Conservation (phyloP, 2,329 filamentous ascomycete genomes). For the Fusarium sp. region DNA sequence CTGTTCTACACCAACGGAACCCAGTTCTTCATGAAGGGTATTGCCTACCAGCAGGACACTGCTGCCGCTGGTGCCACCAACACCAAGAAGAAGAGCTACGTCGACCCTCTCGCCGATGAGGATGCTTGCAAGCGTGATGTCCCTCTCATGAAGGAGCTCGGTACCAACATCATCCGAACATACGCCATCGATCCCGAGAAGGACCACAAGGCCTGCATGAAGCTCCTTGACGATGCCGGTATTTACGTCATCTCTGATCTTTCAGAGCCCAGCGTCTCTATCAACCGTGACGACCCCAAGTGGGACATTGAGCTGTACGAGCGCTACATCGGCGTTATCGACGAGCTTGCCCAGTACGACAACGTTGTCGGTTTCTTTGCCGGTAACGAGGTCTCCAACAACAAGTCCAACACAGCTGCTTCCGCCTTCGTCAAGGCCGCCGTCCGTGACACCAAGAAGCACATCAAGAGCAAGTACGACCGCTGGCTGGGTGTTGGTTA, state of each 20-base stretch:
- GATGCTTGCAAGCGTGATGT: conserved; percentile 86
- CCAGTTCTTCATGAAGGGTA: conserved; percentile 85
- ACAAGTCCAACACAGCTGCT: conserved; percentile 87
- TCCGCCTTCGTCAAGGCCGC: conserved; percentile 98
- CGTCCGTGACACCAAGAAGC: conserved; percentile 94
- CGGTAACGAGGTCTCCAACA: conserved; percentile 97
- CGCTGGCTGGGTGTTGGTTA: conserved; percentile 92
- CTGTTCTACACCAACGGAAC: conserved; percentile 88
- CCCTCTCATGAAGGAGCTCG: conserved; percentile 81
- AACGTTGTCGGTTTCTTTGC: conserved; percentile 99
- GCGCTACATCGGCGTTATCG: conserved; percentile 88
- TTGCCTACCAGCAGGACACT: conserved; percentile 93
- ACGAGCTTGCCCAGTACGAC: conserved; percentile 84
- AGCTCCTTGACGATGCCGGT: conserved; percentile 82
- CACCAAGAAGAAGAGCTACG: conserved; percentile 70
- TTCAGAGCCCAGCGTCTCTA: conserved; percentile 84
- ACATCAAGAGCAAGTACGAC: conserved; percentile 86
- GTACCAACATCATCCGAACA: conserved; percentile 94
- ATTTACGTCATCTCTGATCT: conserved; percentile 98
- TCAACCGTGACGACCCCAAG: conserved; percentile 83
- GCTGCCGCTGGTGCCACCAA: conserved; percentile 68
- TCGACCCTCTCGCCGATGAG: conserved; percentile 85
- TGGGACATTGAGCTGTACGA: conserved; percentile 86
- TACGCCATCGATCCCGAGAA: conserved; percentile 89
- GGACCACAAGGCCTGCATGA: conserved; percentile 90